These are phyloP conservation scores for Setaria viridis DNA, from an alignment of 202 grass and related monocot species.

Conservation along the genomic window DNA sequence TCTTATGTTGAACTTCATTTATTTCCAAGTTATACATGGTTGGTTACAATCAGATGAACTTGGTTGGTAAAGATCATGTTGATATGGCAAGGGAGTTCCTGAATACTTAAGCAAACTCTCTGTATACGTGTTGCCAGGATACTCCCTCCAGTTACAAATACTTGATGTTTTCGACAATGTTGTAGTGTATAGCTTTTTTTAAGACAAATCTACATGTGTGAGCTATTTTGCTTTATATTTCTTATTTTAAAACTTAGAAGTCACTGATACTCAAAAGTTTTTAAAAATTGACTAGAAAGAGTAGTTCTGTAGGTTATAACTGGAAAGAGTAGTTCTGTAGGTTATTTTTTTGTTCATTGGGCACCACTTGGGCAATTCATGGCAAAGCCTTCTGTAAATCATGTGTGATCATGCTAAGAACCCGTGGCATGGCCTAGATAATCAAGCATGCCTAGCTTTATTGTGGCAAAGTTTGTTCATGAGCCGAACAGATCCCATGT, in stretches of 20 bases:
- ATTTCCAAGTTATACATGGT: constrained; percentile 3
- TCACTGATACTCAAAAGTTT: background rate
- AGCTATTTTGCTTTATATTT: background rate
- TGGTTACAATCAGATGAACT: constrained; percentile 15
- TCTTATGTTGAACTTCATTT: constrained; percentile 21
- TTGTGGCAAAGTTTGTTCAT: background rate
- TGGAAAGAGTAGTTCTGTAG: background rate
- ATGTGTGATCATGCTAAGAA: background rate
- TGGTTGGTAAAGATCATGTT: background rate
- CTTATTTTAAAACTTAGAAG: background rate
- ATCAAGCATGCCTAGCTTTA: background rate
- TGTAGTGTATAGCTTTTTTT: background rate
- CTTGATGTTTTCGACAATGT: background rate
- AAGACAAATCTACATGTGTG: background rate
- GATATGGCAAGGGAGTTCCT: constrained; percentile 22
- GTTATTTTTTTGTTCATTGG: background rate
- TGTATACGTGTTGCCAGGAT: background rate
- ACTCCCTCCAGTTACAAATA: background rate
- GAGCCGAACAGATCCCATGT: background rate
- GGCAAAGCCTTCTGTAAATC: background rate
- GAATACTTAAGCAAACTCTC: background rate
- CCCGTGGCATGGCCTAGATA: background rate
- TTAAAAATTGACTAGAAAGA: background rate
- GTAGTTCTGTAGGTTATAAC: background rate
- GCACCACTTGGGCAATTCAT: background rate